phyloP scores from a whole-genome alignment of 75 land plant species.

The Azolla pinnata region DNA sequence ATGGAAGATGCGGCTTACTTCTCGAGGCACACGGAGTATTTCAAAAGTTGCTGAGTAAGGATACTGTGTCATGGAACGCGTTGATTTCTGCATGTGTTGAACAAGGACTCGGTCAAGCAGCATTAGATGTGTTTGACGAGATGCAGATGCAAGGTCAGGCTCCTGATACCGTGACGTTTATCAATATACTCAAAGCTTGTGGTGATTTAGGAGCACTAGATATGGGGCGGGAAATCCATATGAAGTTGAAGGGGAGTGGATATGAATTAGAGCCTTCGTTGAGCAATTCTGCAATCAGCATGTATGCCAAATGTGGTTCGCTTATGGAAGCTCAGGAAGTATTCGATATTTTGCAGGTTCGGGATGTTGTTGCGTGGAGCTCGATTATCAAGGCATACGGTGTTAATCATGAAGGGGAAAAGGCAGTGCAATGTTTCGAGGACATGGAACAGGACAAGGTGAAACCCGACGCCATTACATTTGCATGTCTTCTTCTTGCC shows the following conservation, averaged over 20 bases:
- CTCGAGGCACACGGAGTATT: slow-evolving; percentile 7
- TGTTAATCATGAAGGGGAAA: slow-evolving; percentile 9
- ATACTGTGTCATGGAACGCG: slow-evolving; percentile 19
- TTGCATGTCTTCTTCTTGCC: slow-evolving; percentile 9
- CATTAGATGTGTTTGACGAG: slow-evolving; percentile 1
- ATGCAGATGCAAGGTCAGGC: slow-evolving; percentile 8
- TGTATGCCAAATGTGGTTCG: slow-evolving; percentile 59
- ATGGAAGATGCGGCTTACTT: slow-evolving; percentile 13
- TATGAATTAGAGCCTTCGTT: slow-evolving; percentile 21
- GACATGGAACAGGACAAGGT: slow-evolving; percentile 6
- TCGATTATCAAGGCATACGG: slow-evolving; percentile 47
- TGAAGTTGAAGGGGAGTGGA: slow-evolving; percentile 19
- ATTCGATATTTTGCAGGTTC: slow-evolving; percentile 21
- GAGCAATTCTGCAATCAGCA: slow-evolving; percentile 28
- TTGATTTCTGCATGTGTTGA: slow-evolving; percentile 16
- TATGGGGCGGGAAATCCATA: slow-evolving; percentile 20
- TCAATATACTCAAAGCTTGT: slow-evolving; percentile 15
- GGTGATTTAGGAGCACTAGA: slow-evolving; percentile 20
- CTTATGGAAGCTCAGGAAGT: slow-evolving; percentile 28
- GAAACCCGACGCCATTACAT: slow-evolving; percentile 12
- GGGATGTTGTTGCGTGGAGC: slow-evolving; percentile 40
- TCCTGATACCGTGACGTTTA: slow-evolving; percentile 14
- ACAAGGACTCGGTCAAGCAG: slow-evolving; percentile 6
- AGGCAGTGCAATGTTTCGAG: slow-evolving; percentile 5
- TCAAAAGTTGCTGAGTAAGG: background rate